Conservation (phyloP, 2,329 filamentous ascomycete genomes). For the Chalara sp. region DNA sequence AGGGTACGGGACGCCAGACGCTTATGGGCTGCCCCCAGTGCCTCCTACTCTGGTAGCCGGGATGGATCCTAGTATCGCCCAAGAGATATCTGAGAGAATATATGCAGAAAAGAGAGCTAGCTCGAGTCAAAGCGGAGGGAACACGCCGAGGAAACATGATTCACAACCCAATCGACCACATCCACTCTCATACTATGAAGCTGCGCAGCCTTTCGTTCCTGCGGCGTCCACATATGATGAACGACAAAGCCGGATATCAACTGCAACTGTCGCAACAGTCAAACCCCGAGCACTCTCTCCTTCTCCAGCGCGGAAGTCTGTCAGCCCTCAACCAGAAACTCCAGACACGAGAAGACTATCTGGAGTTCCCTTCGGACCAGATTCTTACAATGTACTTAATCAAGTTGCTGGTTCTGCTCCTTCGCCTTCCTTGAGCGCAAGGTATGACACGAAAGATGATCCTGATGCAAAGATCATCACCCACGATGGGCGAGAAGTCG, state of each 20-base stretch:
- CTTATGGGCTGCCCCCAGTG: constrained; percentile 39
- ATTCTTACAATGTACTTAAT: constrained; percentile 69
- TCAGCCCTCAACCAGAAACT: constrained; percentile 59
- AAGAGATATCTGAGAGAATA: constrained; percentile 51
- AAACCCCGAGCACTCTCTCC: constrained; percentile 23
- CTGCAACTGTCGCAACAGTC: constrained; percentile 23
- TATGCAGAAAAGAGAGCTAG: constrained; percentile 48
- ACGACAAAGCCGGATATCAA: constrained; percentile 18
- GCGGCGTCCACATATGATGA: constrained; percentile 22
- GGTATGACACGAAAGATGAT: constrained; percentile 31
- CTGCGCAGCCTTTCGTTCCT: constrained; percentile 17
- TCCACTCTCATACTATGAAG: constrained; percentile 21
- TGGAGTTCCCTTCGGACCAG: constrained; percentile 64
- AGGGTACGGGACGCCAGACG: constrained; percentile 3
- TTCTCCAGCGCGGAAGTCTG: constrained; percentile 59
- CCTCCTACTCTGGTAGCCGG: constrained; percentile 56
- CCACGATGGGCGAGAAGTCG: constrained; percentile 68
- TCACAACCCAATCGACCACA: constrained; percentile 17
- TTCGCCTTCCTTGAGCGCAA: constrained; percentile 19
- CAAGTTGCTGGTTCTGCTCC: constrained; percentile 38
- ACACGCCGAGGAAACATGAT: constrained; percentile 32
- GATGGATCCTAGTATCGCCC: constrained; percentile 47
- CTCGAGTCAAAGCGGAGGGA: constrained; percentile 31
- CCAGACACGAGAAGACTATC: constrained; percentile 45
- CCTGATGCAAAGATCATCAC: constrained; percentile 65